A percentile compares a stretch with the other conserved stretches of the same genome.
phyloP scores from a whole-genome alignment of 805 yeast species.

The Hanseniaspora valbyensis region DNA sequence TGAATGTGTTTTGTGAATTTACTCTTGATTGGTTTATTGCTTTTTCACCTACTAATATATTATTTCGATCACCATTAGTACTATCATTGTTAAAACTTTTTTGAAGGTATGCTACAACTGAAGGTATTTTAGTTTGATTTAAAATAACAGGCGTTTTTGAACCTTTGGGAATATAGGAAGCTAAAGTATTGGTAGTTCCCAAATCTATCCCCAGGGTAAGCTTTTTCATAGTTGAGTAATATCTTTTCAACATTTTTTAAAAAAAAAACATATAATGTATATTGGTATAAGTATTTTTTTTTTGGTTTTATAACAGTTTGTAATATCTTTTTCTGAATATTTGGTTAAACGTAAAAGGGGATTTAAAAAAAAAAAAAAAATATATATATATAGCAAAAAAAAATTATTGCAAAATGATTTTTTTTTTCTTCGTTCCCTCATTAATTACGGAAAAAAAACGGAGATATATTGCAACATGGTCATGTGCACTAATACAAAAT shows the following conservation, averaged over 20 bases:
- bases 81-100: constrained; percentile 63
- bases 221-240: background rate
- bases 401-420: too few species aligned
- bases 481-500: too few species aligned
- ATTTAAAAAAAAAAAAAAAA: too few species aligned
- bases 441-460: too few species aligned
- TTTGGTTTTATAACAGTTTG: background rate
- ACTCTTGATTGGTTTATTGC: constrained; percentile 71
- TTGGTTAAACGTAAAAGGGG: too few species aligned
- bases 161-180: constrained; percentile 29
- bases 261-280: too few species aligned
- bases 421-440: too few species aligned
- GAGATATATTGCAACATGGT: too few species aligned
- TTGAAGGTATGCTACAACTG: constrained; percentile 46
- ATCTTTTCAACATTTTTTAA: background rate
- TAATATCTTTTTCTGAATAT: too few species aligned
- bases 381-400: too few species aligned
- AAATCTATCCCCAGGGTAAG: constrained; percentile 66
- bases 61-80: constrained; percentile 42
- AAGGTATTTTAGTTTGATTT: constrained; percentile 63
- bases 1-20: constrained; percentile 67
- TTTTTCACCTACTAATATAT: constrained; percentile 48
- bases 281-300: too few species aligned
- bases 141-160: constrained; percentile 33
- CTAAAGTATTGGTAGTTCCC: constrained; percentile 81